phyloP scores from a whole-genome alignment of 371 early-diverging fungal species.

The Apophysomyces elegans region DNA sequence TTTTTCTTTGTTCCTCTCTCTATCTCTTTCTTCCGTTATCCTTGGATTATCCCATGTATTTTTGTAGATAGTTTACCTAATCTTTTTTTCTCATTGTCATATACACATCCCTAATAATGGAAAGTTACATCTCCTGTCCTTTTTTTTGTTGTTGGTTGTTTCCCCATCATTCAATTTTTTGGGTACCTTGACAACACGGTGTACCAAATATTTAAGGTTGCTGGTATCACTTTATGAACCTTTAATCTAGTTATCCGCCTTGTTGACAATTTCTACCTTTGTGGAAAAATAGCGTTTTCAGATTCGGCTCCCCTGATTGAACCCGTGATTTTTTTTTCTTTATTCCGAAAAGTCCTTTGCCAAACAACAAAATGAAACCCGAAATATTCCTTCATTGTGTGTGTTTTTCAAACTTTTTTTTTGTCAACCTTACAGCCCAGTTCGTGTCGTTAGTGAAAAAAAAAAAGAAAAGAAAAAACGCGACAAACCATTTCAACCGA shows the following conservation, averaged over 20 bases:
- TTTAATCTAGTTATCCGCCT: conserved; percentile 5
- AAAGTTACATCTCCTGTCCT: not conserved
- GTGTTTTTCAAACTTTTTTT: not conserved
- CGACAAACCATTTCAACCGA: not conserved
- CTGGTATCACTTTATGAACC: conserved; percentile 1
- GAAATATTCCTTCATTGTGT: not conserved
- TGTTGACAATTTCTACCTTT: conserved; percentile 5
- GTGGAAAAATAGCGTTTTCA: not conserved
- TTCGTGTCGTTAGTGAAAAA: conserved; percentile 11
- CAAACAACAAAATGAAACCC: too few relatives aligned
- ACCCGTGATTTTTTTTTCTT: conserved; percentile 7
- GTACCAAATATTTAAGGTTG: conserved; percentile 4
- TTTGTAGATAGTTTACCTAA: not conserved
- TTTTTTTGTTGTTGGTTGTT: too few relatives aligned
- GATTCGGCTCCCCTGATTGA: not conserved
- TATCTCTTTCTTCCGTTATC: not conserved
- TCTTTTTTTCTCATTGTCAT: not conserved
- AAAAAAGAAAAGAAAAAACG: not conserved
- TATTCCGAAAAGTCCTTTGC: too few relatives aligned
- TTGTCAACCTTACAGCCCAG: too few relatives aligned
- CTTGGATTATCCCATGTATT: not conserved
- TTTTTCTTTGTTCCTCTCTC: not conserved
- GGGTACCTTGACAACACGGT: not conserved
- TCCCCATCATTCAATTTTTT: too few relatives aligned
- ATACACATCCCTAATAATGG: not conserved